phyloP scores from a whole-genome alignment of 257 asterid species.

The Hygrophila difformis region DNA sequence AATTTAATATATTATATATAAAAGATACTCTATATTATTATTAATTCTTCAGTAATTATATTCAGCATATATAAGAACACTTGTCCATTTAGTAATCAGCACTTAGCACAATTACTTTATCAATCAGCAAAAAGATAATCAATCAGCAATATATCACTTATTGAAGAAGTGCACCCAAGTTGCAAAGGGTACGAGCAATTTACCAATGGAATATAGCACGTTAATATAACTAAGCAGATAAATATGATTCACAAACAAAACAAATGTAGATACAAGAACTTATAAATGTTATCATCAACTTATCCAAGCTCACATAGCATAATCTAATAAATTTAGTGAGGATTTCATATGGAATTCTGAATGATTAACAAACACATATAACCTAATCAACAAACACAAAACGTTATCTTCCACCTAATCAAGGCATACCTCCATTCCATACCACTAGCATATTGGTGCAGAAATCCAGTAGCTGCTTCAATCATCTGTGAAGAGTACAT shows the following conservation, averaged over 20 bases:
- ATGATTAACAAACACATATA: not conserved
- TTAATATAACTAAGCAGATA: not conserved
- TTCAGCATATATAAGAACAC: too few species aligned
- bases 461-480: constrained; percentile 61
- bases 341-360: constrained; percentile 1
- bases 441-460: constrained; percentile 45
- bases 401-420: constrained; percentile 4
- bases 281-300: not conserved
- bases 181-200: too few species aligned
- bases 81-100: too few species aligned
- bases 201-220: too few species aligned
- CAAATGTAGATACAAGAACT: not conserved
- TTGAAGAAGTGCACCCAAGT: too few species aligned
- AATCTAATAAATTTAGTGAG: not conserved
- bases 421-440: constrained; percentile 55
- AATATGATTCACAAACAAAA: not conserved
- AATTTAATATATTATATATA: too few species aligned
- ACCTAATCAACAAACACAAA: constrained; percentile 9
- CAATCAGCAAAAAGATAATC: too few species aligned
- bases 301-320: not conserved
- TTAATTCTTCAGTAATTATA: too few species aligned
- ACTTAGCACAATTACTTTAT: too few species aligned
- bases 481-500: constrained; percentile 64
- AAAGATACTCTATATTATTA: too few species aligned
- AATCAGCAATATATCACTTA: too few species aligned